Conservation (phyloP, 305 asterid genomes). For the Plantago coronopus region DNA sequence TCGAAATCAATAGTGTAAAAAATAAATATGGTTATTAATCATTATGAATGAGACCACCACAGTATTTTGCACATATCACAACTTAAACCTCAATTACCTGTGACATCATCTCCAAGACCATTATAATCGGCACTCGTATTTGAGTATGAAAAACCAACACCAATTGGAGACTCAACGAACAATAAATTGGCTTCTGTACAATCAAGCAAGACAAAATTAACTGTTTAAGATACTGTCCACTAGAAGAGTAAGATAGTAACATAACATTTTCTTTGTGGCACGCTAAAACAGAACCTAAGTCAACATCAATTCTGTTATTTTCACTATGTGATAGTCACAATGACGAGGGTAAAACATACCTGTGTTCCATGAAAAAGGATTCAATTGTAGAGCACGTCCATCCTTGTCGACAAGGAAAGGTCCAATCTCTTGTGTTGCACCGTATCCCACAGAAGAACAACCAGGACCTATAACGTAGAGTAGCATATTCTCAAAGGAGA, state of each 20-base stretch:
- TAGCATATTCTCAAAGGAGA: slow-evolving; percentile 34
- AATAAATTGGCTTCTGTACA: slow-evolving; percentile 83
- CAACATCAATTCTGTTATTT: not conserved
- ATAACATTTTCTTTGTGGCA: slow-evolving; percentile 4
- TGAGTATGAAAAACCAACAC: slow-evolving; percentile 91
- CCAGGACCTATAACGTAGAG: slow-evolving; percentile 74
- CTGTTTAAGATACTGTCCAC: not conserved
- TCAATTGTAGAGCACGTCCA: slow-evolving; percentile 45
- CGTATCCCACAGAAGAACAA: slow-evolving; percentile 95
- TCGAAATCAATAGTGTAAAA: slow-evolving; percentile 16
- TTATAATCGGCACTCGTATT: slow-evolving; percentile 69
- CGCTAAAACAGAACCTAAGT: not conserved
- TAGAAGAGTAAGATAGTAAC: slow-evolving; percentile 5
- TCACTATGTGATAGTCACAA: not conserved
- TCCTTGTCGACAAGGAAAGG: slow-evolving; percentile 64
- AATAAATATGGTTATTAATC: not conserved
- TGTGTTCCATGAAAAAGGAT: slow-evolving; percentile 65
- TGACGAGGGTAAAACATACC: slow-evolving; percentile 30
- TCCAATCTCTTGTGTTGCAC: slow-evolving; percentile 94
- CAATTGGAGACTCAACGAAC: slow-evolving; percentile 88
- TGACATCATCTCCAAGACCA: slow-evolving; percentile 70
- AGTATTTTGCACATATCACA: slow-evolving; percentile 2
- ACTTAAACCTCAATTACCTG: slow-evolving; percentile 41
- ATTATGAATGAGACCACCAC: slow-evolving; percentile 1
- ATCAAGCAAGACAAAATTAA: slow-evolving; percentile 18